phyloP scores from a whole-genome alignment of 768 basidiomycete genomes.

The Leccinellum albellum region DNA sequence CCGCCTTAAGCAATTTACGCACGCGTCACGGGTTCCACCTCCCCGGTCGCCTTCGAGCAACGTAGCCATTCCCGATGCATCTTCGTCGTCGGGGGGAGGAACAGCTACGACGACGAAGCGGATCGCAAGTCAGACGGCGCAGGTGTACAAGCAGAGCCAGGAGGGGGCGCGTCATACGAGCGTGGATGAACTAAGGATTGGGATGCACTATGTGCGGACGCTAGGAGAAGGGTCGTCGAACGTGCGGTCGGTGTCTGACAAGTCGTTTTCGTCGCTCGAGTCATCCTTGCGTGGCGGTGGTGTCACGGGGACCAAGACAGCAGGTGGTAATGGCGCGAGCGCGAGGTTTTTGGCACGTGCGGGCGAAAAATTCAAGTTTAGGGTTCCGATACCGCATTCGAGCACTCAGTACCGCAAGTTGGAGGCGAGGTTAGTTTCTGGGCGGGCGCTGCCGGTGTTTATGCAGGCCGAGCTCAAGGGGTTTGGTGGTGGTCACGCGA shows the following conservation, averaged over 20 bases:
- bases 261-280: constrained; percentile 60
- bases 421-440: constrained; percentile 48
- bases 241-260: constrained; percentile 33
- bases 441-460: constrained; percentile 53
- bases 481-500: constrained; percentile 7
- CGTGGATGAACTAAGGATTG: constrained; percentile 64
- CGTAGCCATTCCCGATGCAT: constrained; percentile 2
- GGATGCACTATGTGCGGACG: constrained; percentile 67
- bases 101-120: constrained; percentile 33
- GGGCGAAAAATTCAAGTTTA: constrained; percentile 59
- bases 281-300: constrained; percentile 47
- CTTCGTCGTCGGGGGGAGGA: neutral
- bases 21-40: constrained; percentile 60
- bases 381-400: constrained; percentile 40
- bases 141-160: constrained; percentile 44
- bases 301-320: constrained; percentile 22
- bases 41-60: constrained; percentile 43
- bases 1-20: constrained; percentile 69
- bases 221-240: constrained; percentile 51
- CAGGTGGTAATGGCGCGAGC: constrained; percentile 4
- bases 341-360: constrained; percentile 48
- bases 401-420: constrained; percentile 34
- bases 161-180: constrained; percentile 37
- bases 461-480: constrained; percentile 49
- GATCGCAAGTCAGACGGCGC: constrained; percentile 63